A percentile compares a stretch with the other conserved stretches of the same genome.
Conservation (phyloP, 2,329 filamentous ascomycete species). For the Byssochlamys sp. region DNA sequence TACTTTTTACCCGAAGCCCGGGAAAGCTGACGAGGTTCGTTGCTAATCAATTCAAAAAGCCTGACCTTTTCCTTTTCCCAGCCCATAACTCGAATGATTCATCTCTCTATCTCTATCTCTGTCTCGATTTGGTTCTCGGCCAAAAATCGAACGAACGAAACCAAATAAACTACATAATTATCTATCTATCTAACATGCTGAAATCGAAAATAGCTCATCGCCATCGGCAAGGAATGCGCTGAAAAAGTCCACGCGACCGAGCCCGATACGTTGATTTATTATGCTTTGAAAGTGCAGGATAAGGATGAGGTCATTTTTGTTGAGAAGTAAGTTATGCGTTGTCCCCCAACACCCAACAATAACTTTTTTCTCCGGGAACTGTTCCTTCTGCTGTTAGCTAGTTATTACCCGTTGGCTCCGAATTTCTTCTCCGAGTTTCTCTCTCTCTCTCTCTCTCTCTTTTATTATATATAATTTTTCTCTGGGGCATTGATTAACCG, state of each 20-base stretch:
- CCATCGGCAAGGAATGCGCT: conserved; percentile 15
- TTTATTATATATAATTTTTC: too few relatives aligned
- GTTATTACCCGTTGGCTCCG: too few relatives aligned
- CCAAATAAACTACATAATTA: too few relatives aligned
- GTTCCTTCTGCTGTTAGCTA: not conserved
- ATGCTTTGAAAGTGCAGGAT: conserved; percentile 16
- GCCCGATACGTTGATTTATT: conserved; percentile 23
- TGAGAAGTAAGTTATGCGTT: conserved; percentile 17
- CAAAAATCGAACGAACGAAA: too few relatives aligned
- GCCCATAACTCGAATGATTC: too few relatives aligned
- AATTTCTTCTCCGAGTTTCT: too few relatives aligned
- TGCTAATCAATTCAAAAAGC: not conserved
- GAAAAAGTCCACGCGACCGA: conserved; percentile 23
- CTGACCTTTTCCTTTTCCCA: too few relatives aligned
- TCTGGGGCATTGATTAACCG: not conserved
- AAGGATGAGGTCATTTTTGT: conserved; percentile 24
- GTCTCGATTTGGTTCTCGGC: too few relatives aligned
- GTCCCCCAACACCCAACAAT: too few relatives aligned
- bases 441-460: too few relatives aligned
- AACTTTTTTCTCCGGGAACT: not conserved
- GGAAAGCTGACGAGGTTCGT: conserved; percentile 23
- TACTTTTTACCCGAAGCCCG: conserved; percentile 20
- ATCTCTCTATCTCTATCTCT: too few relatives aligned
- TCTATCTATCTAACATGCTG: not conserved
- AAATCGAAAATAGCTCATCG: conserved; percentile 13